These are phyloP conservation scores for Boletus barrowsii DNA, from an alignment of 768 basidiomycete genomes.

Conservation along the genomic window DNA sequence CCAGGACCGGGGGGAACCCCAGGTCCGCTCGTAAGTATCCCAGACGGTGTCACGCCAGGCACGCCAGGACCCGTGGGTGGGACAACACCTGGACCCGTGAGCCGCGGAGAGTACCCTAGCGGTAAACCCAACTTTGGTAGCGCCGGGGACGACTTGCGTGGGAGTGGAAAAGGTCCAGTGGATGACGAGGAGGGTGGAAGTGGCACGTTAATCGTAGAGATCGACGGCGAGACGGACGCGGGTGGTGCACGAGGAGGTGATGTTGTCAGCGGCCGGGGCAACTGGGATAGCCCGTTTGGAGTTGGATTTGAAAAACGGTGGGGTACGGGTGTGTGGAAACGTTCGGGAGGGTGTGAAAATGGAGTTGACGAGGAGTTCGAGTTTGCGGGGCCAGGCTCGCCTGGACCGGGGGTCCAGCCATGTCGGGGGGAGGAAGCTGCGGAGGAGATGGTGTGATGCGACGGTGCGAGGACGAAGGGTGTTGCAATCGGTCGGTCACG, in stretches of 20 bases:
- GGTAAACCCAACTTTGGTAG: slow-evolving; percentile 29
- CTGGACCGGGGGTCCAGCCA: slow-evolving; percentile 31
- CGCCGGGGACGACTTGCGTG: slow-evolving; percentile 26
- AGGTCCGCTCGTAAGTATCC: slow-evolving; percentile 30
- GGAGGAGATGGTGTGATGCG: slow-evolving; percentile 36
- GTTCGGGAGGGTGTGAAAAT: slow-evolving; percentile 28
- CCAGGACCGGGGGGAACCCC: slow-evolving; percentile 29
- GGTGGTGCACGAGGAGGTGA: slow-evolving; percentile 40
- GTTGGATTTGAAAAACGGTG: slow-evolving; percentile 25
- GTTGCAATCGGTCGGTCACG: slow-evolving; percentile 52
- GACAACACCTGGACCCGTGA: slow-evolving; percentile 30
- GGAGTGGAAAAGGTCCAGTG: slow-evolving; percentile 17
- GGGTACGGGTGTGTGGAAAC: slow-evolving; percentile 30
- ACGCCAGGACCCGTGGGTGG: slow-evolving; percentile 27
- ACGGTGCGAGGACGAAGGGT: slow-evolving; percentile 52
- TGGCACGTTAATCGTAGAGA: slow-evolving; percentile 13
- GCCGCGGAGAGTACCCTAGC: slow-evolving; percentile 28
- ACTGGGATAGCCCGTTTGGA: slow-evolving; percentile 21
- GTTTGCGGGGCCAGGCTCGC: slow-evolving; percentile 28
- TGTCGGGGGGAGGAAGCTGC: slow-evolving; percentile 43
- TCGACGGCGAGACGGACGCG: slow-evolving; percentile 19
- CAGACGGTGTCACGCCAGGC: slow-evolving; percentile 20
- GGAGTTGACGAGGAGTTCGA: slow-evolving; percentile 28
- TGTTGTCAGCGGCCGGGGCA: slow-evolving; percentile 24
- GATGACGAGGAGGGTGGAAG: slow-evolving; percentile 16